Evolutionary conservation across 23 red algal species (phyloP).

Genomic region (Pyropia yezoensis): DNA sequence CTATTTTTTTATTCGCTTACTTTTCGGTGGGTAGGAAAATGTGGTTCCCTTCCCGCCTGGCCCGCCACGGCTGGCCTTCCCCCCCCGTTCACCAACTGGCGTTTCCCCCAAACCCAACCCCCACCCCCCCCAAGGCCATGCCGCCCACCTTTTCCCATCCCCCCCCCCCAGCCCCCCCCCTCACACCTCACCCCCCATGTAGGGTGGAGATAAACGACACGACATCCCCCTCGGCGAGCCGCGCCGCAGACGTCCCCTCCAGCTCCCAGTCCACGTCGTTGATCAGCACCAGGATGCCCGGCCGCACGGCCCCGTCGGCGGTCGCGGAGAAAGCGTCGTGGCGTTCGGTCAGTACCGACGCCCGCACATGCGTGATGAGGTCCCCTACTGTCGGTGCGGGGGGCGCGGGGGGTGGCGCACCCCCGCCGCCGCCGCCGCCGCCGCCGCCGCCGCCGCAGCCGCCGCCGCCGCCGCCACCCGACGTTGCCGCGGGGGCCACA

Average conservation of each 20-base stretch:
- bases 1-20: too few relatives aligned
- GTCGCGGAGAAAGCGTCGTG: slow-evolving; percentile 79
- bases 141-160: too few relatives aligned
- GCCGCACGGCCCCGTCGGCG: slow-evolving; percentile 31
- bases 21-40: too few relatives aligned
- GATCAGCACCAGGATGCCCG: slow-evolving; percentile 92
- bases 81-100: too few relatives aligned
- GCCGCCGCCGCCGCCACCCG: too few relatives aligned
- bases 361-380: slow-evolving; percentile 71
- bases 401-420: background rate
- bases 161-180: slow-evolving; percentile 15
- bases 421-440: too few relatives aligned
- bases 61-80: too few relatives aligned
- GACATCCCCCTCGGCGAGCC: slow-evolving; percentile 38
- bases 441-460: too few relatives aligned
- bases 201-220: slow-evolving; percentile 97
- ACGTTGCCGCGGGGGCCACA: too few relatives aligned
- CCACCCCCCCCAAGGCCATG: too few relatives aligned
- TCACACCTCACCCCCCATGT: slow-evolving; percentile 87
- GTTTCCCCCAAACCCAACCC: too few relatives aligned
- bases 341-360: slow-evolving; percentile 37
- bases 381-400: slow-evolving; percentile 35
- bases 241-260: slow-evolving; percentile 51
- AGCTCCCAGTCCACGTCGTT: slow-evolving; percentile 99
- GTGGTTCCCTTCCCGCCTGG: too few relatives aligned